These are phyloP conservation scores for Neofusicoccum parvum DNA, from an alignment of 2,329 filamentous ascomycete species.

Conservation along the genomic window DNA sequence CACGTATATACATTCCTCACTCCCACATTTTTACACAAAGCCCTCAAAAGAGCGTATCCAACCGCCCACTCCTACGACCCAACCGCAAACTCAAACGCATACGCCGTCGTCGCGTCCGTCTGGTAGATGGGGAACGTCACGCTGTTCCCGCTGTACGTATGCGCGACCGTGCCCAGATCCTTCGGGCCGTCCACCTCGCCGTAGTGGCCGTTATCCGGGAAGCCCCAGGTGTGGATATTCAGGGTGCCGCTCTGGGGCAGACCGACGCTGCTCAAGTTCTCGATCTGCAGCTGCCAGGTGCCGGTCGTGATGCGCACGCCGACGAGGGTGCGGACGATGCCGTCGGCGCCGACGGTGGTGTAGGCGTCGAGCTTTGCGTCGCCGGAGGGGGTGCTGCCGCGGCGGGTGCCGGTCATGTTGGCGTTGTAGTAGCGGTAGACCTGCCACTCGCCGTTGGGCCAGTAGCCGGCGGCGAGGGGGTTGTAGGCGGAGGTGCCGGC, in stretches of 20 bases:
- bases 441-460: slow-evolving; percentile 47
- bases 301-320: slow-evolving; percentile 36
- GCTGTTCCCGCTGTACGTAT: neutral
- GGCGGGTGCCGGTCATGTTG: slow-evolving; percentile 48
- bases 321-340: slow-evolving; percentile 39
- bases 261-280: slow-evolving; percentile 37
- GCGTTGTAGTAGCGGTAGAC: slow-evolving; percentile 52
- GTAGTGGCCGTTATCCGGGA: slow-evolving; percentile 22
- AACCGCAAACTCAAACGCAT: slow-evolving; percentile 1
- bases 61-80: neutral
- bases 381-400: slow-evolving; percentile 38
- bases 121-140: slow-evolving; percentile 1
- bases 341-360: slow-evolving; percentile 34
- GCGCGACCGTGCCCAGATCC: slow-evolving; percentile 12
- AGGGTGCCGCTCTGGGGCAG: slow-evolving; percentile 27
- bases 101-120: neutral
- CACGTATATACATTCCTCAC: too few relatives aligned
- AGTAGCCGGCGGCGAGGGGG: slow-evolving; percentile 39
- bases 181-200: slow-evolving; percentile 15
- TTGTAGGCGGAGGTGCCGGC: slow-evolving; percentile 31
- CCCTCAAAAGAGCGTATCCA: too few relatives aligned
- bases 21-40: too few relatives aligned
- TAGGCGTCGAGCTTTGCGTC: slow-evolving; percentile 45
- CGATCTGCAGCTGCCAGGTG: slow-evolving; percentile 40
- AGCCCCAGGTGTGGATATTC: slow-evolving; percentile 16